phyloP scores from a whole-genome alignment of 441 rosid genomes.

The Populus tomentosa region DNA sequence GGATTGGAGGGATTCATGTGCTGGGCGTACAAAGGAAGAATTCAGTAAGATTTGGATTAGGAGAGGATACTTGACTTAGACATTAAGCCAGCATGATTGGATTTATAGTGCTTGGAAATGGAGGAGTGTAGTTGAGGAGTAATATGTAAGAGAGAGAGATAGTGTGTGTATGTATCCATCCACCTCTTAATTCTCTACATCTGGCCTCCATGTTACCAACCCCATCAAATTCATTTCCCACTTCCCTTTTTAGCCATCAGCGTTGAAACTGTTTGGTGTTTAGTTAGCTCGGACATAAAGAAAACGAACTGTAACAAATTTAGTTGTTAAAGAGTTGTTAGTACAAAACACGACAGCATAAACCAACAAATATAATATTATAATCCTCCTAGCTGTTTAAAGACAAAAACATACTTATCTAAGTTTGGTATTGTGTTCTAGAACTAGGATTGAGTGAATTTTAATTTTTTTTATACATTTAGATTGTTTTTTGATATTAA shows the following conservation, averaged over 20 bases:
- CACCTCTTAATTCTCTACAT: too few species aligned
- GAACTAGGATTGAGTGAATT: too few species aligned
- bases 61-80: conserved; percentile 15
- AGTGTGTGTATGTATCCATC: not conserved
- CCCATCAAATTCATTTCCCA: not conserved
- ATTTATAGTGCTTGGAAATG: not conserved
- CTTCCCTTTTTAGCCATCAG: not conserved
- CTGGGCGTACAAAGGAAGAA: conserved; percentile 9
- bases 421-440: too few species aligned
- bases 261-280: not conserved
- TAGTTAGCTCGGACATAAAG: not conserved
- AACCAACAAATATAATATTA: not conserved
- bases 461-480: too few species aligned
- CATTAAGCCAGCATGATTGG: conserved; percentile 18
- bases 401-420: not conserved
- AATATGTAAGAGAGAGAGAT: too few species aligned
- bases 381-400: not conserved
- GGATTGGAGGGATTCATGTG: not conserved
- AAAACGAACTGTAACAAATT: not conserved
- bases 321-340: not conserved
- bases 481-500: too few species aligned
- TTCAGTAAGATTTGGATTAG: not conserved
- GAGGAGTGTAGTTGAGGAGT: not conserved
- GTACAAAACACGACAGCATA: not conserved
- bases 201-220: not conserved